phyloP scores from a whole-genome alignment of 1,284 basidiomycete species.

The Heterobasidion occidentale region DNA sequence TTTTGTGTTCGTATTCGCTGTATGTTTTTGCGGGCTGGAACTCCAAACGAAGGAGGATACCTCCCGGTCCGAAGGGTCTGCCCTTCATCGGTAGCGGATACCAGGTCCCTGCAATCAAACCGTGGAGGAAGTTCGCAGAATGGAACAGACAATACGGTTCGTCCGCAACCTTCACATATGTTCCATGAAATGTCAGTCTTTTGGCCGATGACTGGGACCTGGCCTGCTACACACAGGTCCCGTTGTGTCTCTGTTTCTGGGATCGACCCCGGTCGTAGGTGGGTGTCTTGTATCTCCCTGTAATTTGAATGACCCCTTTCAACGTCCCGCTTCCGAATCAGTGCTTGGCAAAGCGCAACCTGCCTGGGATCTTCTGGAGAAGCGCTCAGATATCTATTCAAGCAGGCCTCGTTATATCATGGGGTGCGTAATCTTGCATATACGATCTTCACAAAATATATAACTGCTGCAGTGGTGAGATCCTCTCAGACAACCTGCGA shows the following conservation, averaged over 20 bases:
- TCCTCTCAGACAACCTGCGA: slow-evolving; percentile 39
- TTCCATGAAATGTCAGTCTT: background rate
- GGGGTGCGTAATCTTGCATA: slow-evolving; percentile 14
- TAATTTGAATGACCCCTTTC: no score
- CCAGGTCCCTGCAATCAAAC: slow-evolving; percentile 37
- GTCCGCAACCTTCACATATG: background rate
- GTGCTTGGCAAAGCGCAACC: slow-evolving; percentile 41
- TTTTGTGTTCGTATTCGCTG: background rate
- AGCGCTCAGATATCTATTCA: slow-evolving; percentile 41
- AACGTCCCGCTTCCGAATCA: slow-evolving; percentile 4
- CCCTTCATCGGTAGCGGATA: slow-evolving; percentile 40
- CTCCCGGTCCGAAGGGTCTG: slow-evolving; percentile 34
- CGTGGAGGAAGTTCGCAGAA: slow-evolving; percentile 41
- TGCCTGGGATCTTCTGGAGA: slow-evolving; percentile 47
- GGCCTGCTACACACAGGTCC: slow-evolving; percentile 27
- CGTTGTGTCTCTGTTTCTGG: slow-evolving; percentile 46
- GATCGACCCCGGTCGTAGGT: slow-evolving; percentile 41
- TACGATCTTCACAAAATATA: background rate
- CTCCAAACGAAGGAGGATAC: slow-evolving; percentile 21
- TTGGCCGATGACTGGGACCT: background rate
- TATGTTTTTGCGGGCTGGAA: background rate
- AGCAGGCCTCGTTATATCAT: slow-evolving; percentile 43
- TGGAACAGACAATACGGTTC: slow-evolving; percentile 40
- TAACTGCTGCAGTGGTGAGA: slow-evolving; percentile 27
- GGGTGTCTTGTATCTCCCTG: slow-evolving; percentile 3